phyloP scores from a whole-genome alignment of 2,329 filamentous ascomycete genomes.

The Zymoseptoria tritici region DNA sequence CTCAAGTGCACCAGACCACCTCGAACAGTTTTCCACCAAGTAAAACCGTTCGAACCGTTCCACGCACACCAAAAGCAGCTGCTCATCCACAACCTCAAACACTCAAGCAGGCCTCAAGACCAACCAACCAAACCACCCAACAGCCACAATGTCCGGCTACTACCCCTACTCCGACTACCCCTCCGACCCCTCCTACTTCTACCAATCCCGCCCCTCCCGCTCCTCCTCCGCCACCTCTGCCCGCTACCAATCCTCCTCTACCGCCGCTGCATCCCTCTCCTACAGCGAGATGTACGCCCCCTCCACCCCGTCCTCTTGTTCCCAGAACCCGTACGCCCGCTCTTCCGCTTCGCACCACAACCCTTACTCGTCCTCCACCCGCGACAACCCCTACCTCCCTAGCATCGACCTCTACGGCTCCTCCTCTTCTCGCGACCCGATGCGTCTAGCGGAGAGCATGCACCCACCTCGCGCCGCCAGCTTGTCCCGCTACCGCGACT shows the following conservation, averaged over 20 bases:
- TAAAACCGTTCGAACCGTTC: not conserved
- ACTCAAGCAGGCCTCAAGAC: not conserved
- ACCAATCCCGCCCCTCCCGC: not conserved
- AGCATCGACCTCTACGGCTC: not conserved
- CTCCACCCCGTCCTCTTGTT: not conserved
- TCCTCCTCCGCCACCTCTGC: not conserved
- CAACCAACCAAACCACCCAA: not conserved
- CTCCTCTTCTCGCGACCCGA: not conserved
- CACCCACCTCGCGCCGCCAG: not conserved
- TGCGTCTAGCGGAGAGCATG: not conserved
- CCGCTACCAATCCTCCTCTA: not conserved
- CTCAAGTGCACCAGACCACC: not conserved
- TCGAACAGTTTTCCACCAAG: not conserved
- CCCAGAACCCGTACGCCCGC: not conserved
- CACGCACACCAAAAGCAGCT: not conserved
- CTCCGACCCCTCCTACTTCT: not conserved
- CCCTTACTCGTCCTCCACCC: not conserved
- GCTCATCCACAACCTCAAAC: no score
- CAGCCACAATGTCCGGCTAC: not conserved
- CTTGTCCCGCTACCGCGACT: not conserved
- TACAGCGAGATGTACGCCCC: not conserved
- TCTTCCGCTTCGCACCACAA: not conserved
- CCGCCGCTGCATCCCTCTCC: not conserved
- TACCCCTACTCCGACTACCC: not conserved
- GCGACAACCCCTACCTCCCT: not conserved